Evolutionary conservation across 176 grass and related monocot genomes (phyloP), one percentile per base, ranked within the genome.

Genomic region (Hordeum vulgare): DNA sequence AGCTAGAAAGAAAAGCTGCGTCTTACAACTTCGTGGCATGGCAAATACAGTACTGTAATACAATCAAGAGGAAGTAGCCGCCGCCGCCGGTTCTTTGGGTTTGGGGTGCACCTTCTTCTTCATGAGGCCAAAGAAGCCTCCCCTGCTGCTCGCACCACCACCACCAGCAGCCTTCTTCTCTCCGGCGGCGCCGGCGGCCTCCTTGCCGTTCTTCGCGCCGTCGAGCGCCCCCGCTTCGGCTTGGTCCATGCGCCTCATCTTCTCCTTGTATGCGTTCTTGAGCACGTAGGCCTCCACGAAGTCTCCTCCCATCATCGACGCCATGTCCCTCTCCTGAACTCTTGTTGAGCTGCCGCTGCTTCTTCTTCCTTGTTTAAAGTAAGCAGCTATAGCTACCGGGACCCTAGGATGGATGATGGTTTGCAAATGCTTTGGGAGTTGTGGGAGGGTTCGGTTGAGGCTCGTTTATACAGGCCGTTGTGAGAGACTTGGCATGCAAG

Each of bases 81-180:
- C 42, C 11, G 64, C 18, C 5, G 63, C 66, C n/a, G n/a, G n/a
- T n/a, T n/a, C n/a, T 58, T 86, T 68, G 21, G 74, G 88, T 58
- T 83, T 68, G 15, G 80, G 88, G n/a, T 86, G 88, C 72, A 90
- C 88, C 59, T 90, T 90, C 89, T 87, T 91, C 71, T 87, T 91
- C 26, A 80, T 37, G 54, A 86, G 51, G 53, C 85, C 81, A 12
- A 88, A 66, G 63, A 88, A 63, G 0, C 89, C 76, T 17, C 81
- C 56, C 4, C 53, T 70, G 18, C 56, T 18, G 37, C 44, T 8
- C 53, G 57, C n/a, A 10, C 24, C 69, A 5, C 58, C 39, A 0
- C 34, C n/a, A 10, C 1, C 69, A 8, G 59, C 40, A 0, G 47
- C 47, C 45, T 56, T 71, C 77, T 80, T 80, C 83, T 90, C 64